Evolutionary conservation across 805 yeast genomes (phyloP), one percentile per base, ranked within the genome.

Genomic region (Wickerhamomyces queroliae): DNA sequence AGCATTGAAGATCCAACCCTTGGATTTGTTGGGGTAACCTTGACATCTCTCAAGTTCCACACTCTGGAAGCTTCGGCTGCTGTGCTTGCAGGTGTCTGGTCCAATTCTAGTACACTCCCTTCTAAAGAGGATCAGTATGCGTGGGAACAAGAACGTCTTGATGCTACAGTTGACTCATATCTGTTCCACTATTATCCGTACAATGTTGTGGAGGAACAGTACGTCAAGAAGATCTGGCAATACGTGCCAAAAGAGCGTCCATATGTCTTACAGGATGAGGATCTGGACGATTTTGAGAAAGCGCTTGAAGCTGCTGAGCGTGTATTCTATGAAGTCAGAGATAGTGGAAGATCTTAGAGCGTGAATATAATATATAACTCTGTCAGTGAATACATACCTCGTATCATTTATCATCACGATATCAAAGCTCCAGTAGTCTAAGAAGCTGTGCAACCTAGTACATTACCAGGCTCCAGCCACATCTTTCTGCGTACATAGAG

Each of bases 21-120:
- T 28, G 62, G 66, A 1, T 64, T 70, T 39, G 53, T 66, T 16
- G 78, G 76, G 4, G 43, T 56, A 25, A 44, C 48, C 25, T 23
- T 67, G 7, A 62, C 75, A 2, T 62, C 71, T 0, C 47, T 71
- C 33, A 69, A 70, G 47, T 74, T 74, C 60, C 72, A 69, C 35
- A 62, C 72, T 10, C 67, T 73, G 36, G 80, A 74, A 49, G 62
- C 68, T 5, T 55, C 64, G 33, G 74, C 75, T 2, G 67, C 73
- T 21, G 78, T 76, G 1, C 58, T 74, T 35, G 76, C 79, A 10
- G 80, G 79, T 16, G 69, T 72, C 5, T 74, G 77, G 74, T 59
- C 75, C 1, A 61, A 62, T n/a, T 58, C 61, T 19, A 59, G 52
- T 29, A n/a, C 41, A n/a, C 51, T 72, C 15, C 78, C 79, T 2